Evolutionary conservation across 768 basidiomycete species (phyloP), one percentile per base, ranked within the genome.

Genomic region (Boletus speciosus): DNA sequence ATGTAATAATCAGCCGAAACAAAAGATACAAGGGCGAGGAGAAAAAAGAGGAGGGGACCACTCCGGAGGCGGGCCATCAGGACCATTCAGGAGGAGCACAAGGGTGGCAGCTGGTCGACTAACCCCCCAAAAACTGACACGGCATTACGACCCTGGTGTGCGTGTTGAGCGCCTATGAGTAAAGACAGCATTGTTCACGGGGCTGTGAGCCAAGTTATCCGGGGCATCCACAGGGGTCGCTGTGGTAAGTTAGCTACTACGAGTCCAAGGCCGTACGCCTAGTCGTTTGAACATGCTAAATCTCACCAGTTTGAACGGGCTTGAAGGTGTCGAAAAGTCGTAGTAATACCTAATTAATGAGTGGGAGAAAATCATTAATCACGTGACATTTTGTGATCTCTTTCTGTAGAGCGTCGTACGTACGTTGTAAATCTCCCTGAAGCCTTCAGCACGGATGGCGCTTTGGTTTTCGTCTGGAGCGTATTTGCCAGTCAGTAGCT

Each of bases 401-500:
- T 27, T 9, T 1, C 29, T 29, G 29, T 29, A 2, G 1, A 1
- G 29, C 29, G 8, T 9, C 29, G 29, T 29, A 29, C 8, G 29
- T 29, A 29, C 25, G 25, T 27, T 27, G 25, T 27, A 27, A 27
- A 27, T 29, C 29, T 29, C 8, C 14, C 39, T 21, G 19, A 19
- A 19, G 19, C 9, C 11, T 40, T 7, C 9, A 16, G 23, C 46
- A 45, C 48, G 7, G 1, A 62, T 62, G 61, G 48, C 50, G 10
- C 12, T 49, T 15, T 44, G 49, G 63, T 46, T 53, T 16, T 58
- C 51, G 23, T 14, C 45, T 9, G 49, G 47, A 3, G 64, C 56
- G 25, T 67, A 69, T 52, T 29, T 69, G 29, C 67, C 67, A 43
- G 35, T 69, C 40, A 55, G 25, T 41, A 47, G 6, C 19, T 57